These are phyloP conservation scores for Malassezia japonica DNA, from an alignment of 1,284 basidiomycete genomes.

Conservation along the genomic window DNA sequence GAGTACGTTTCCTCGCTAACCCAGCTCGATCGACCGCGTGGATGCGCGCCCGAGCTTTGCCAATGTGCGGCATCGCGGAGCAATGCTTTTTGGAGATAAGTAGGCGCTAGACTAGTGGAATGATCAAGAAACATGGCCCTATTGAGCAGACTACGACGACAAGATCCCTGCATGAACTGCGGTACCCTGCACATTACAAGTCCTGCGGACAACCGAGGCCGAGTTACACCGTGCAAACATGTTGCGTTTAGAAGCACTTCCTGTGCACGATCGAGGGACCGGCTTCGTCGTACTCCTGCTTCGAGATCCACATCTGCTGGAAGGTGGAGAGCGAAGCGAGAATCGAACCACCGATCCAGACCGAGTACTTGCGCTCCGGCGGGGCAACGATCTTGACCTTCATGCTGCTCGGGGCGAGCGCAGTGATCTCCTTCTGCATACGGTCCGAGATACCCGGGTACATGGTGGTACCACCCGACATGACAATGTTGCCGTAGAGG, in stretches of 20 bases:
- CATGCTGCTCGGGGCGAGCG: slow-evolving; percentile 68
- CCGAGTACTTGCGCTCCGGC: slow-evolving; percentile 55
- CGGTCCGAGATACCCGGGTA: slow-evolving; percentile 93
- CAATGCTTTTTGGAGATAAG: slow-evolving; percentile 9
- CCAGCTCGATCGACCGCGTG: slow-evolving; percentile 13
- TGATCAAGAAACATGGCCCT: too few species aligned
- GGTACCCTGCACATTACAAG: too few species aligned
- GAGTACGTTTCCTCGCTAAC: slow-evolving; percentile 6
- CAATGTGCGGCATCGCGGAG: slow-evolving; percentile 17
- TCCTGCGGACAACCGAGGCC: too few species aligned
- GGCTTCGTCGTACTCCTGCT: slow-evolving; percentile 56
- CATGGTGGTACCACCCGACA: slow-evolving; percentile 94
- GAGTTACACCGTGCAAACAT: too few species aligned
- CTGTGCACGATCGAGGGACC: slow-evolving; percentile 46
- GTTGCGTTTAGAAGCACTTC: slow-evolving; percentile 46
- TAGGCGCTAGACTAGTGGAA: too few species aligned
- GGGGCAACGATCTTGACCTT: slow-evolving; percentile 60
- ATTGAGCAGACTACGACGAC: background rate
- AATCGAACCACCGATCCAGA: slow-evolving; percentile 99
- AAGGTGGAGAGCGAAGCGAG: slow-evolving; percentile 89
- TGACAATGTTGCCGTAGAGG: slow-evolving; percentile 84
- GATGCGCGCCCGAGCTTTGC: slow-evolving; percentile 15
- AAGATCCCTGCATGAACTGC: too few species aligned
- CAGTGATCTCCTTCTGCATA: slow-evolving; percentile 94
- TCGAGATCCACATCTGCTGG: slow-evolving; percentile 84